These are phyloP conservation scores for Phytophthora hybrid DNA, from an alignment of 352 stramenopile species.

Conservation along the genomic window DNA sequence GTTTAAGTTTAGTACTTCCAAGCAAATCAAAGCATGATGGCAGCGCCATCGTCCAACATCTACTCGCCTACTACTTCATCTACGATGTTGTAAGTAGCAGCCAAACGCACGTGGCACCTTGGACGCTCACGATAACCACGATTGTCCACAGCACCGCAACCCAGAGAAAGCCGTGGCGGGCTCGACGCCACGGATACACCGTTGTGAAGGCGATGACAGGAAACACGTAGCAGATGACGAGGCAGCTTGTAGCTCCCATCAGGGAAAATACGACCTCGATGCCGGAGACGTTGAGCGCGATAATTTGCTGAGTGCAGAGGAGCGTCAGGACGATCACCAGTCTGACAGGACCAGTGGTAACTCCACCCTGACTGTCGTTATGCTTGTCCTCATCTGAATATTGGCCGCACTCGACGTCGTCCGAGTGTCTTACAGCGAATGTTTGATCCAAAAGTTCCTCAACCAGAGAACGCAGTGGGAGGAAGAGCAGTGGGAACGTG, in stretches of 20 bases:
- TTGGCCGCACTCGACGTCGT: slow-evolving; percentile 15
- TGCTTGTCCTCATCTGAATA: slow-evolving; percentile 12
- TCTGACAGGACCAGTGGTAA: not conserved
- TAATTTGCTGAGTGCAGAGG: slow-evolving; percentile 35
- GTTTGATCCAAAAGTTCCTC: slow-evolving; percentile 40
- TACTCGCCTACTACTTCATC: not conserved
- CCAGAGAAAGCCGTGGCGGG: slow-evolving; percentile 31
- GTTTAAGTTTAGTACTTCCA: too few relatives aligned
- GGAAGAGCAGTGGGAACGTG: slow-evolving; percentile 64
- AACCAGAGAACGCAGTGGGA: slow-evolving; percentile 48
- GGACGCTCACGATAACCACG: slow-evolving; percentile 28
- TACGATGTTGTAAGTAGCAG: slow-evolving; percentile 24
- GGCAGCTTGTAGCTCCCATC: slow-evolving; percentile 54
- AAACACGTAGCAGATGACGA: slow-evolving; percentile 63
- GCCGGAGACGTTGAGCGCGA: slow-evolving; percentile 51
- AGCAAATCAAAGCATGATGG: too few relatives aligned
- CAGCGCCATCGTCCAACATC: too few relatives aligned
- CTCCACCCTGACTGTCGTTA: slow-evolving; percentile 1
- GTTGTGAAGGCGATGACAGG: slow-evolving; percentile 52
- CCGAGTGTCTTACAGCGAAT: not conserved
- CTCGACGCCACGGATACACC: slow-evolving; percentile 56
- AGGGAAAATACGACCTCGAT: slow-evolving; percentile 66
- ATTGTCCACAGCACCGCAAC: slow-evolving; percentile 29
- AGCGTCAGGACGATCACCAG: slow-evolving; percentile 32
- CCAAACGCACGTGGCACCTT: slow-evolving; percentile 38